Percentiles rank a stretch among this genome's conserved stretches.
phyloP scores from a whole-genome alignment of 192 early-diverging fungal species.

The Mycoemilia scoparia region DNA sequence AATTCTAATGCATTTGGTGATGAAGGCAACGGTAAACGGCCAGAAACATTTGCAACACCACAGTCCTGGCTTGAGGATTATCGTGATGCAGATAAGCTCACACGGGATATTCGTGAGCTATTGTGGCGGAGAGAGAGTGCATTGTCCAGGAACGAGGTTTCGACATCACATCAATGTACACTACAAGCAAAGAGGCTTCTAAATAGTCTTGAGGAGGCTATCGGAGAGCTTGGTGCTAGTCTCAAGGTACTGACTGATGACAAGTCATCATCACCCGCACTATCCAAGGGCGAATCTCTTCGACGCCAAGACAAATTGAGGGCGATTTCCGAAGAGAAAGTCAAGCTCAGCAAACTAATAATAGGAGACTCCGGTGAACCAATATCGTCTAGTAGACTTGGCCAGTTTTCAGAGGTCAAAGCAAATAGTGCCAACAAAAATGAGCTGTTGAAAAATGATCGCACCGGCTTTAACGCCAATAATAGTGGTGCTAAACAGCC shows the following conservation, averaged over 20 bases:
- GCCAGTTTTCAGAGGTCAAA: background rate
- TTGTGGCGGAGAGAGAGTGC: constrained; percentile 56
- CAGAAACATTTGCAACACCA: constrained; percentile 30
- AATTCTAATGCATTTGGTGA: background rate
- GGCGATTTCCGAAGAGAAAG: constrained; percentile 50
- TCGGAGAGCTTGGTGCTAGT: constrained; percentile 10
- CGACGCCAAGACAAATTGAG: constrained; percentile 62
- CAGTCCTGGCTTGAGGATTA: constrained; percentile 70
- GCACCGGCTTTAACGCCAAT: constrained; percentile 2
- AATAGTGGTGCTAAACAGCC: background rate
- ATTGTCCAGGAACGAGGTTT: constrained; percentile 51
- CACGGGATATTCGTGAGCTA: constrained; percentile 53
- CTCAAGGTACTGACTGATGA: no score
- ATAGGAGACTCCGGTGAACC: constrained; percentile 11
- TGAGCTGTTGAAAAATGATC: constrained; percentile 12
- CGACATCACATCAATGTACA: constrained; percentile 57
- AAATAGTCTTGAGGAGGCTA: constrained; percentile 30
- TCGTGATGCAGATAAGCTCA: constrained; percentile 35
- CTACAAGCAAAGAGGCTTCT: constrained; percentile 59
- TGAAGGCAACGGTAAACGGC: background rate
- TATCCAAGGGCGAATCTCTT: constrained; percentile 54
- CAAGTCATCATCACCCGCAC: no score
- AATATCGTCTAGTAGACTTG: background rate
- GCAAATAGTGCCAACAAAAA: constrained; percentile 7
- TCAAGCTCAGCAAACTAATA: constrained; percentile 38